phyloP scores from a whole-genome alignment of 768 basidiomycete genomes.

The Macrocybe gigantea region DNA sequence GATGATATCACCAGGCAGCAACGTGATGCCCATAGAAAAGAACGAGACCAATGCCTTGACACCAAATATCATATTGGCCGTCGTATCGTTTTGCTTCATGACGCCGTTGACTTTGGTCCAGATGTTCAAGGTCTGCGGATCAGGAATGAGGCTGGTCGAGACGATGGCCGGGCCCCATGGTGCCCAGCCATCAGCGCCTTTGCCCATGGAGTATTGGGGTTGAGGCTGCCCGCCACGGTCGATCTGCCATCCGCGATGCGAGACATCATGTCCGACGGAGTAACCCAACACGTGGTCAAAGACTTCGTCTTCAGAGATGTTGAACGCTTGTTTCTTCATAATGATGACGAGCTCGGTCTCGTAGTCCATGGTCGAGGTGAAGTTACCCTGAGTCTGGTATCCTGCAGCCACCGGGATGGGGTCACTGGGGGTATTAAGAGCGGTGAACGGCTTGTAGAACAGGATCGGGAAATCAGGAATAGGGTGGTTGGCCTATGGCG shows the following conservation, averaged over 20 bases:
- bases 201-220: slow-evolving; percentile 36
- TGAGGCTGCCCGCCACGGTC: slow-evolving; percentile 32
- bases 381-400: slow-evolving; percentile 30
- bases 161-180: slow-evolving; percentile 34
- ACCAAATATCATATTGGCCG: slow-evolving; percentile 33
- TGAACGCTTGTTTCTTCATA: slow-evolving; percentile 32
- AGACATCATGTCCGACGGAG: slow-evolving; percentile 31
- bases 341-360: slow-evolving; percentile 35
- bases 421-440: slow-evolving; percentile 28
- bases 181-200: slow-evolving; percentile 35
- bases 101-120: slow-evolving; percentile 35
- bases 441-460: slow-evolving; percentile 29
- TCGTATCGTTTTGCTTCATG: slow-evolving; percentile 28
- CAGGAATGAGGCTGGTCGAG: slow-evolving; percentile 26
- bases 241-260: slow-evolving; percentile 36
- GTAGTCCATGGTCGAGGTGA: slow-evolving; percentile 33
- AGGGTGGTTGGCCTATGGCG: slow-evolving; percentile 21
- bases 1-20: slow-evolving; percentile 34
- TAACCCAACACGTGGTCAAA: slow-evolving; percentile 35
- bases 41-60: slow-evolving; percentile 31
- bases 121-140: slow-evolving; percentile 28
- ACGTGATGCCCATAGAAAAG: slow-evolving; percentile 36
- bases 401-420: slow-evolving; percentile 29
- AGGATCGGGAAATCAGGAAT: slow-evolving; percentile 31
- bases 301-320: slow-evolving; percentile 33